phyloP scores from a whole-genome alignment of 1,139 yeast species.

The Kodamaea sp. region DNA sequence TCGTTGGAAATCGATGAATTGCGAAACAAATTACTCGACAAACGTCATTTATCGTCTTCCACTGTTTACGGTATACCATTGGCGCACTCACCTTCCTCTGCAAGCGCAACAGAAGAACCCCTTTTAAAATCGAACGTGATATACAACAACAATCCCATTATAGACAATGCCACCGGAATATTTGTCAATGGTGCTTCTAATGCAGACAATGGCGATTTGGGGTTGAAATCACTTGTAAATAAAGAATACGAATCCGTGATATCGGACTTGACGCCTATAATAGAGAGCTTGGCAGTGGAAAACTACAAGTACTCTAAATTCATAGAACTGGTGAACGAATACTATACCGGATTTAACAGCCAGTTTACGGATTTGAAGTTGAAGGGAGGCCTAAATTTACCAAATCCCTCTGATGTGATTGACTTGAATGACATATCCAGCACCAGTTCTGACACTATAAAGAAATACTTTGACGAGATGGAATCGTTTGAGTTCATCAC shows the following conservation, averaged over 20 bases:
- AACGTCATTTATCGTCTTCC: constrained; percentile 34
- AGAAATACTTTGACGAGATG: constrained; percentile 30
- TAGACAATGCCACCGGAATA: constrained; percentile 27
- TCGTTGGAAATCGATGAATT: constrained; percentile 36
- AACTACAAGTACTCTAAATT: constrained; percentile 41
- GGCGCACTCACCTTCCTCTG: constrained; percentile 3
- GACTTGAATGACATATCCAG: constrained; percentile 24
- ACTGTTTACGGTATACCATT: constrained; percentile 31
- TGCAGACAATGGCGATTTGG: constrained; percentile 2
- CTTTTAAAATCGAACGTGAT: constrained; percentile 28
- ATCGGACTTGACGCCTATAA: constrained; percentile 37
- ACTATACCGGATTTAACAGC: constrained; percentile 27
- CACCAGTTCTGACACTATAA: constrained; percentile 20
- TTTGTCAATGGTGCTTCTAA: constrained; percentile 1
- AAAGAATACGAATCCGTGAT: constrained; percentile 42
- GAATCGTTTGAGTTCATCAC: constrained; percentile 40
- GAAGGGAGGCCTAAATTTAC: constrained; percentile 18
- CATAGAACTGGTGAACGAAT: constrained; percentile 31
- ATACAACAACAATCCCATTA: constrained; percentile 35
- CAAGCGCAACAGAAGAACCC: constrained; percentile 4
- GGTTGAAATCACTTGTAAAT: constrained; percentile 19
- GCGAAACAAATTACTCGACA: constrained; percentile 41
- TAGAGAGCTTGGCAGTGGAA: constrained; percentile 42
- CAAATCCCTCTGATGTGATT: constrained; percentile 38
- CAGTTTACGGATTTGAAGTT: constrained; percentile 23